Percentiles rank a stretch among this genome's conserved stretches.
Conservation (phyloP, 2,329 filamentous ascomycete species). For the Tolypocladium sp. region DNA sequence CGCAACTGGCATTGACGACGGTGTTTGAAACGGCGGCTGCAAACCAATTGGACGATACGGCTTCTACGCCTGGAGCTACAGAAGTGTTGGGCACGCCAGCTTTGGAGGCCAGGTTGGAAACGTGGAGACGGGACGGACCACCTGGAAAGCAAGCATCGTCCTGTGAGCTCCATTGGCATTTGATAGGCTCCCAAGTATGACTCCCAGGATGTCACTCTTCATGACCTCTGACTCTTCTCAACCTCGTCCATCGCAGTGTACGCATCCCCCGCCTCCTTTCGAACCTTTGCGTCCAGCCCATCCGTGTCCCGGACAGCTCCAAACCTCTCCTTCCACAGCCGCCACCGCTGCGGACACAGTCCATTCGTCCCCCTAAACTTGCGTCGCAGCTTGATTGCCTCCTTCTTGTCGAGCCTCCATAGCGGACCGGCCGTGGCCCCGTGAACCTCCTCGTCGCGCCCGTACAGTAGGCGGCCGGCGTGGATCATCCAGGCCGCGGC, state of each 20-base stretch:
- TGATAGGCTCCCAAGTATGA: no score
- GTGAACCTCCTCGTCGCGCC: slow-evolving; percentile 6
- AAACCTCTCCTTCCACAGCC: slow-evolving; percentile 11
- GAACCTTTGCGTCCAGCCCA: not conserved
- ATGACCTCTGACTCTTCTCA: not conserved
- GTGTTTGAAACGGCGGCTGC: not conserved
- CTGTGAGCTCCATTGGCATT: no score
- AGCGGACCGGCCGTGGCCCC: slow-evolving; percentile 9
- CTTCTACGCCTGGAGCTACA: not conserved
- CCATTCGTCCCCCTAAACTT: slow-evolving; percentile 8
- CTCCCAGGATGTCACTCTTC: no score
- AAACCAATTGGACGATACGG: not conserved
- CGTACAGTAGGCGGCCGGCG: slow-evolving; percentile 3
- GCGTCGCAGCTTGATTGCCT: slow-evolving; percentile 4
- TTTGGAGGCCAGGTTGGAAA: no score
- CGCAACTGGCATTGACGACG: not conserved
- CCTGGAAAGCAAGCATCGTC: no score
- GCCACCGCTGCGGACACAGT: slow-evolving; percentile 7
- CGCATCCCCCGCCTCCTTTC: not conserved
- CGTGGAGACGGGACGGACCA: no score
- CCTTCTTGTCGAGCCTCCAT: slow-evolving; percentile 9
- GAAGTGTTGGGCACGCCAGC: not conserved
- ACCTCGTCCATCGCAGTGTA: not conserved
- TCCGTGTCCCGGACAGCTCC: slow-evolving; percentile 4
- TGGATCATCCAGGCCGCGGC: slow-evolving; percentile 5